Percentiles rank a stretch among this genome's conserved stretches.
phyloP scores from a whole-genome alignment of 441 rosid genomes.

The Aquilaria agallochum region DNA sequence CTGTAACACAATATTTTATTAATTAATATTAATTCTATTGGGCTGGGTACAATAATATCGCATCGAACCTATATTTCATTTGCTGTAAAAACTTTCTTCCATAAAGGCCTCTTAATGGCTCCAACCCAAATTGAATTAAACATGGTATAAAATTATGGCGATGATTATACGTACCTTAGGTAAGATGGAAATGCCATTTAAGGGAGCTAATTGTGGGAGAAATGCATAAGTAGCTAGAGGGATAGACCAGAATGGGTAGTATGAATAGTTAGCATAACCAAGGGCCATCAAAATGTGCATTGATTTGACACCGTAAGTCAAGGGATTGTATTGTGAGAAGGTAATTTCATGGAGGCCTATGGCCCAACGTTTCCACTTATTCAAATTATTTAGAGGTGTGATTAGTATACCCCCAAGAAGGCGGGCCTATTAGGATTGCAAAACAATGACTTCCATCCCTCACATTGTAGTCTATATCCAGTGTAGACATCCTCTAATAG shows the following conservation, averaged over 20 bases:
- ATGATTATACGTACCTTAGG: conserved; percentile 37
- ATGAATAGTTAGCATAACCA: conserved; percentile 31
- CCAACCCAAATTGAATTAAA: background rate
- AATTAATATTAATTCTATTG: too few species aligned
- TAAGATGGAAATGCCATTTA: conserved; percentile 35
- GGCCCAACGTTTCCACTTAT: conserved; percentile 61
- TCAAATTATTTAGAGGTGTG: conserved; percentile 33
- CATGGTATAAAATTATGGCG: background rate
- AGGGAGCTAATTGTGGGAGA: conserved; percentile 54
- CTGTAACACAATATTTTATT: conserved; percentile 20
- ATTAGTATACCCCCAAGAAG: conserved; percentile 55
- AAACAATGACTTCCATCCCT: conserved; percentile 61
- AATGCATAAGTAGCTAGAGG: conserved; percentile 46
- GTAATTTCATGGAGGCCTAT: conserved; percentile 49
- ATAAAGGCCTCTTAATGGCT: too few species aligned
- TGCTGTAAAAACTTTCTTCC: too few species aligned
- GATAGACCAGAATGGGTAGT: conserved; percentile 46
- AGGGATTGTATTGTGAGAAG: conserved; percentile 35
- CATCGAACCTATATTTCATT: too few species aligned
- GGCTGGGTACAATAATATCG: too few species aligned
- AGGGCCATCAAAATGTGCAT: conserved; percentile 40
- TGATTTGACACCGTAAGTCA: conserved; percentile 30
- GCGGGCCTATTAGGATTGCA: conserved; percentile 57
- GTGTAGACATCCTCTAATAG: conserved; percentile 69
- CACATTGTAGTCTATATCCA: conserved; percentile 50